Conservation (phyloP, 192 early-diverging fungal species). For the Borealophlyctis nickersoniae region DNA sequence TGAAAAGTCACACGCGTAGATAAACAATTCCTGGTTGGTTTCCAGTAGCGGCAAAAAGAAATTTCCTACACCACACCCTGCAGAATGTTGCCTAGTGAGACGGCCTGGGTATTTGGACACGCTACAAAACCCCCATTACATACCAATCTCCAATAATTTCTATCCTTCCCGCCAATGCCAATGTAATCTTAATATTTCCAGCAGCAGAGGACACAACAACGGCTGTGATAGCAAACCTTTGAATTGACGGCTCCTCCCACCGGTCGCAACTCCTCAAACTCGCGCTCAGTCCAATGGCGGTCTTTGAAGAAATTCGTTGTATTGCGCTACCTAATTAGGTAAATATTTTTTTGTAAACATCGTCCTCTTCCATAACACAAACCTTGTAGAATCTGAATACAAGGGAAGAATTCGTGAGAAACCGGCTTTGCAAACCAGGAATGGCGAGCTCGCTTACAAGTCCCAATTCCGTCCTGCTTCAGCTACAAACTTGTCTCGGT, state of each 20-base stretch:
- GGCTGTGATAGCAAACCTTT: too few relatives aligned
- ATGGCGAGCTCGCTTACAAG: conserved; percentile 24
- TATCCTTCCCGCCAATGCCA: too few relatives aligned
- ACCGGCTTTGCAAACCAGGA: not conserved
- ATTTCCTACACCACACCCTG: conserved; percentile 58
- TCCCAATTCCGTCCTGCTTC: conserved; percentile 48
- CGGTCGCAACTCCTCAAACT: conserved; percentile 82
- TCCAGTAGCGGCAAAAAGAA: conserved; percentile 53
- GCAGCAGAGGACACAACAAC: too few relatives aligned
- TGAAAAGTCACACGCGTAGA: conserved; percentile 55
- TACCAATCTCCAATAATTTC: conserved; percentile 11
- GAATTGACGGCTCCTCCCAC: conserved; percentile 13
- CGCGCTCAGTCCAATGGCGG: conserved; percentile 90
- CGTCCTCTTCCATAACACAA: not conserved
- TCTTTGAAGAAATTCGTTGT: conserved; percentile 88
- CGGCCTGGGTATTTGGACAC: not conserved
- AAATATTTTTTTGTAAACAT: not conserved
- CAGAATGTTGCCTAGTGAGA: not conserved
- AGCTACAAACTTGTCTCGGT: conserved; percentile 27
- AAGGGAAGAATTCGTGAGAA: not conserved
- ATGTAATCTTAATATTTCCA: too few relatives aligned
- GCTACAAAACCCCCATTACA: not conserved
- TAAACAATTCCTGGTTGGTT: conserved; percentile 42
- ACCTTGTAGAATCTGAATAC: conserved; percentile 20
- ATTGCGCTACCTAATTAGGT: conserved; percentile 44